Base-by-base conservation (phyloP, 805 yeast genomes). In the Naumovozyma castellii region DNA sequence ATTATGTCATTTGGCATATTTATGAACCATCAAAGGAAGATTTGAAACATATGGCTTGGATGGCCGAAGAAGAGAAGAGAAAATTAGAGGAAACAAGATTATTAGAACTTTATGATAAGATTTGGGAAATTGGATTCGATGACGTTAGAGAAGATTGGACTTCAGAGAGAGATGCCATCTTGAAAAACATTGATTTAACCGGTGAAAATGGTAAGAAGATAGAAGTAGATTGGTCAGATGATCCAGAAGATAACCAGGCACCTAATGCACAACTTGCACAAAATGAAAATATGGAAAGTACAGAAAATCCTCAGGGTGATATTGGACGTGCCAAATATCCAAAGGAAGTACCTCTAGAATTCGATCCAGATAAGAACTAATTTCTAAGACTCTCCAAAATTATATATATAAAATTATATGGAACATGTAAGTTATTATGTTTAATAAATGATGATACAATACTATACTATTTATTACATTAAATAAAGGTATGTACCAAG, bases 21-120 rank as follows among this genome's bases (percentile, higher is more conserved):
- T 90, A 90, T 63, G 97, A 90, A 67, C 97, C 97, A 18, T 82
- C 94, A 15, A 76, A 80, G 18, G 97, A 88, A 61, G 97, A 90
- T 67, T 69, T 88, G 61, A 74, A 76, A 58, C 84, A 80, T 52
- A 81, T 83, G 88, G 88, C 80, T 54, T 81, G 88, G 88, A 76
- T 83, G 83, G 90, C 87, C 1, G 72, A 78, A 54, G 90, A 82
- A 61, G 92, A 83, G 56, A 67, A 72, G 20, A 71, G 85, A 49
- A 72, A 70, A 49, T 65, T 70, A 44, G 83, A 78, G 54, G 79
- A 78, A 53, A 75, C 74, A 35, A 75, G 74, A 58, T 67, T 78
- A 43, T 75, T 72, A 59, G 76, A 74, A 49, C 75, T 78, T 27
- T 83, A 80, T 62, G 74, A 79, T 47, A 75, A 72, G 52, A 76